Evolutionary conservation across 805 yeast species (phyloP).

Genomic region (Nematodospora valgi): DNA sequence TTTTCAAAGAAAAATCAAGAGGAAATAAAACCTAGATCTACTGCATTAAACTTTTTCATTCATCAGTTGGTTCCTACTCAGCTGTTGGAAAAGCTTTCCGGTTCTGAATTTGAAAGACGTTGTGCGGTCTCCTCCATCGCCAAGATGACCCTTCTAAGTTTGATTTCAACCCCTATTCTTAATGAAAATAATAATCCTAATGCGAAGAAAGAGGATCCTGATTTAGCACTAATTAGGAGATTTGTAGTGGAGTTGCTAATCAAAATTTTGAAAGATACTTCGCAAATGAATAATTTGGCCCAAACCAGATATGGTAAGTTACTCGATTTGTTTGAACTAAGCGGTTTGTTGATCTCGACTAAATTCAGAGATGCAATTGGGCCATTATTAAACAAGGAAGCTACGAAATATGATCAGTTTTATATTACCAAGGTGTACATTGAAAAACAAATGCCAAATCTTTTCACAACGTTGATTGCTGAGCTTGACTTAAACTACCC

Average conservation of each 20-base stretch:
- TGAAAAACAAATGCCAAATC: constrained; percentile 60
- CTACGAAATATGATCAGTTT: constrained; percentile 58
- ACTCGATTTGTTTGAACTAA: constrained; percentile 50
- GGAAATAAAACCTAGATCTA: constrained; percentile 63
- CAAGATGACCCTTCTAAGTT: constrained; percentile 54
- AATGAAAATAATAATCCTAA: constrained; percentile 44
- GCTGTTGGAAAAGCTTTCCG: constrained; percentile 34
- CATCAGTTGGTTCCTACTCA: constrained; percentile 68
- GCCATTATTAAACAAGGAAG: constrained; percentile 43
- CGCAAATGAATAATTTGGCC: constrained; percentile 22
- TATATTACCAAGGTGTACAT: constrained; percentile 62
- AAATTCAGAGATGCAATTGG: constrained; percentile 39
- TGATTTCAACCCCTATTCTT: constrained; percentile 56
- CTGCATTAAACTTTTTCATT: constrained; percentile 71
- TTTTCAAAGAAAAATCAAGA: constrained; percentile 52
- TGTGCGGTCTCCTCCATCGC: constrained; percentile 60
- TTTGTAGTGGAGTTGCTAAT: constrained; percentile 67
- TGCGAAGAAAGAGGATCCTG: constrained; percentile 57
- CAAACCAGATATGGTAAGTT: constrained; percentile 53
- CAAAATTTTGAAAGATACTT: constrained; percentile 56
- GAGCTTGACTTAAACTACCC: constrained; percentile 75
- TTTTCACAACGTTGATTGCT: constrained; percentile 58
- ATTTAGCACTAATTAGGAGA: constrained; percentile 68
- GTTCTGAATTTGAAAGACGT: constrained; percentile 48
- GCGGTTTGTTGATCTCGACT: constrained; percentile 41